Base-by-base conservation (phyloP, 2,329 filamentous ascomycete species). In the Alternaria infectoria region DNA sequence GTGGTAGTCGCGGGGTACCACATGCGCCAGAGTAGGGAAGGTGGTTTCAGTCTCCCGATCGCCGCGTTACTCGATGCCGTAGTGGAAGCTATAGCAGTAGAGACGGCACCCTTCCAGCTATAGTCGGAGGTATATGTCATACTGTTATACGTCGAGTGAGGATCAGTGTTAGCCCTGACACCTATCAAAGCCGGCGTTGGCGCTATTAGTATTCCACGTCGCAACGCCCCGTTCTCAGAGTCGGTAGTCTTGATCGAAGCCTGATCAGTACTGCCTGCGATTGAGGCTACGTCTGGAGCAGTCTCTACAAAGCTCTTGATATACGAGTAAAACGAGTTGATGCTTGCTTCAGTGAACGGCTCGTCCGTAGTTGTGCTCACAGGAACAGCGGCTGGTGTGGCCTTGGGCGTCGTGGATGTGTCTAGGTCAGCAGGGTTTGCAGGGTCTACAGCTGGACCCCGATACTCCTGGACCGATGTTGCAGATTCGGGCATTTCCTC, bases 281-380 rank as follows among this genome's bases (percentile, higher is more conserved):
- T 46, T 4, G 32, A 5, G 2, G 47, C 17, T 4, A 26, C 4
- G 17, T 15, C 47, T 19, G 19, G 13, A 11, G 23, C 54, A 10
- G 32, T 58, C 4, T 30, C 15, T n/a, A 62, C 23, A 23, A 50
- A 54, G n/a, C 17, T 47, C 21, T 46, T 51, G 3, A 62, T 46
- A n/a, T 47, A 55, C 3, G 57, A 23, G 40, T 60, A 51, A 36
- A 54, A 56, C 5, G 46, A 50, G 15, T 55, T 57, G 3, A 55
- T 62, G 43, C 46, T 62, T 21, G 59, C 19, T 1, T 30, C 23
- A 1, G 21, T 60, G 3, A 64, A 30, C 5, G 17, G 19, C 9
- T 40, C 19, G 11, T 50, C 13, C 5, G n/a, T 36, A 12, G 5
- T 28, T 6, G 15, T 8, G 26, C 30, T 17, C 0, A 21, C 3